Evolutionary conservation across 257 asterid genomes (phyloP).

Genomic region (Solanum corneliomulleri): DNA sequence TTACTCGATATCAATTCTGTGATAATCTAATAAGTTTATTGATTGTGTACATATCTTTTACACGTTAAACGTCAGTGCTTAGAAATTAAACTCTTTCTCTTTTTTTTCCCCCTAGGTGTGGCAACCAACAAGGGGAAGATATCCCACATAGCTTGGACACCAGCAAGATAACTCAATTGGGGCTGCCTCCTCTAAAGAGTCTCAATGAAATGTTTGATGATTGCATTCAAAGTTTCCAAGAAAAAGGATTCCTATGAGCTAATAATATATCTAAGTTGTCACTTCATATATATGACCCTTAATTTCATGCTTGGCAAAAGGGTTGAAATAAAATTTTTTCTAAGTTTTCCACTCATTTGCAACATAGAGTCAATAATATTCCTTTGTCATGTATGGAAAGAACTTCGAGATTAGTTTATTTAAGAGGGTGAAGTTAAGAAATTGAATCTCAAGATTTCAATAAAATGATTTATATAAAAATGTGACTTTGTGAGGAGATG

Average conservation of each 20-base stretch:
- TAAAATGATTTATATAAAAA: background rate
- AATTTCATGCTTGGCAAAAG: background rate
- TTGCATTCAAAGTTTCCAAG: slow-evolving; percentile 68
- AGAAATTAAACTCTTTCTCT: background rate
- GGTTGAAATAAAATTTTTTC: background rate
- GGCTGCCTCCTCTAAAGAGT: slow-evolving; percentile 59
- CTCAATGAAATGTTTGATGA: slow-evolving; percentile 78
- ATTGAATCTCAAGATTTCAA: background rate
- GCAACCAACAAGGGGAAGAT: slow-evolving; percentile 49
- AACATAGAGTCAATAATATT: background rate
- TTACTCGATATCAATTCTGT: background rate
- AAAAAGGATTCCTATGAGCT: slow-evolving; percentile 42
- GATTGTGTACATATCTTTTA: background rate
- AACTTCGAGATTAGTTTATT: background rate
- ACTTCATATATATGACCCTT: background rate
- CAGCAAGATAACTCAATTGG: slow-evolving; percentile 56
- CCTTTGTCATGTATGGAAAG: background rate
- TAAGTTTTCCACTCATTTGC: background rate
- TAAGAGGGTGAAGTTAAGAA: background rate
- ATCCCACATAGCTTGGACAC: slow-evolving; percentile 59
- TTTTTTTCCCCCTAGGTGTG: slow-evolving; percentile 26
- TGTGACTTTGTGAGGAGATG: background rate
- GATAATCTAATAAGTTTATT: background rate
- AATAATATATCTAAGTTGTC: background rate
- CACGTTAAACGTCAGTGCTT: background rate